These are phyloP conservation scores for Chlamydomonas schloesseri DNA, from an alignment of 139 green algal species.

Conservation along the genomic window DNA sequence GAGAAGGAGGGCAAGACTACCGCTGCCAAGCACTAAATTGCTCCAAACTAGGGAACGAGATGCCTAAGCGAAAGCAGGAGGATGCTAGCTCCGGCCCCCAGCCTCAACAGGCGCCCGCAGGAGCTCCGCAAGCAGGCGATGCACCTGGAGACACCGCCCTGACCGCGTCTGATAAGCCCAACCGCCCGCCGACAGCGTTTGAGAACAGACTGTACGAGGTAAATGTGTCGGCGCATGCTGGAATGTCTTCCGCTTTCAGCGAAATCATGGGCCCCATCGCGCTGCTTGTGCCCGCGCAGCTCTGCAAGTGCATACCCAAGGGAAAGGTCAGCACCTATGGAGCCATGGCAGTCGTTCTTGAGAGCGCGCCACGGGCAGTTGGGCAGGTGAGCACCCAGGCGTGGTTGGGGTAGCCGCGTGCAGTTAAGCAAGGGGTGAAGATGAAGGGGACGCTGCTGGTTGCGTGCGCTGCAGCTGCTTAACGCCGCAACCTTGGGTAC, in stretches of 20 bases:
- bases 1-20: conserved; percentile 24
- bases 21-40: conserved; percentile 30
- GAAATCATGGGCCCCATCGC: not conserved
- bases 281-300: conserved; percentile 25
- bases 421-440: too few species aligned
- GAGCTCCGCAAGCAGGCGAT: too few species aligned
- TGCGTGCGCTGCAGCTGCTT: too few species aligned
- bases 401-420: too few species aligned
- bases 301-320: conserved; percentile 72
- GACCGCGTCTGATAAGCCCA: conserved; percentile 10
- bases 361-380: conserved; percentile 71
- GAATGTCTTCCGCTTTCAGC: not conserved
- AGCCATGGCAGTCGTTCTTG: conserved; percentile 68
- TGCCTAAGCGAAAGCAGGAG: conserved; percentile 13
- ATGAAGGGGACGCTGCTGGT: too few species aligned
- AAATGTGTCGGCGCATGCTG: not conserved
- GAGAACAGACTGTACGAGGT: conserved; percentile 70
- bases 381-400: conserved; percentile 76
- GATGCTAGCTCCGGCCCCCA: too few species aligned
- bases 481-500: too few species aligned
- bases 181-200: conserved; percentile 63
- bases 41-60: not conserved
- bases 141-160: not conserved
- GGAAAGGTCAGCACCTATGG: conserved; percentile 85
- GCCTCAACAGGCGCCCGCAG: too few species aligned